Conservation (phyloP, 495 filamentous ascomycete species). For the Halenospora varia region DNA sequence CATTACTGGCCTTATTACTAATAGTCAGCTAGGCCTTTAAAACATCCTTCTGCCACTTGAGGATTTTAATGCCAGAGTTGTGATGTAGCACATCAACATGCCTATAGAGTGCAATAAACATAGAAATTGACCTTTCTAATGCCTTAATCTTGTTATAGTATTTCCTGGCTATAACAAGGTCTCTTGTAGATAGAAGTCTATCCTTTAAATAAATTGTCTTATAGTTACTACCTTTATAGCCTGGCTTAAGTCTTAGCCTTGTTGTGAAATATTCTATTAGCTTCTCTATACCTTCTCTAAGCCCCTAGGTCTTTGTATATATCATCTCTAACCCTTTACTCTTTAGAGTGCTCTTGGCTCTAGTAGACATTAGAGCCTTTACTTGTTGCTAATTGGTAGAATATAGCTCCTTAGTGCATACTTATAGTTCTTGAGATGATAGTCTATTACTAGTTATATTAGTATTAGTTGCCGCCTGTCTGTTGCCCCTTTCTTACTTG, state of each 20-base stretch:
- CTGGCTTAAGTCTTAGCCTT: slow-evolving; percentile 12
- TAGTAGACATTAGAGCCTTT: slow-evolving; percentile 11
- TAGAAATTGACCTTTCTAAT: slow-evolving; percentile 15
- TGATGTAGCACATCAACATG: slow-evolving; percentile 9
- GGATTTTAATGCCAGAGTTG: slow-evolving; percentile 13
- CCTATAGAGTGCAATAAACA: slow-evolving; percentile 19
- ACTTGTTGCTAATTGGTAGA: slow-evolving; percentile 10
- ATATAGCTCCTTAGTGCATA: slow-evolving; percentile 13
- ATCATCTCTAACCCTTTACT: slow-evolving; percentile 14
- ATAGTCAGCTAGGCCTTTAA: too few species aligned
- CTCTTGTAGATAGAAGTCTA: slow-evolving; percentile 17
- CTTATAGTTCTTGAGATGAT: slow-evolving; percentile 15
- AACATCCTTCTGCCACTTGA: slow-evolving; percentile 18
- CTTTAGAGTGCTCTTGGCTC: slow-evolving; percentile 9
- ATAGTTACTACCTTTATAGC: slow-evolving; percentile 14
- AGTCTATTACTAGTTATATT: slow-evolving; percentile 6
- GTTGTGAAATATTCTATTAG: slow-evolving; percentile 6
- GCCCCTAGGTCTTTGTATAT: slow-evolving; percentile 16
- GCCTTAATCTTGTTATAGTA: slow-evolving; percentile 13
- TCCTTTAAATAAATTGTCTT: slow-evolving; percentile 17
- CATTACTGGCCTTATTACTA: too few species aligned
- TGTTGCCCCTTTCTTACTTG: slow-evolving; percentile 14
- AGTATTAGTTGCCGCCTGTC: slow-evolving; percentile 10
- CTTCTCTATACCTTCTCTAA: slow-evolving; percentile 15
- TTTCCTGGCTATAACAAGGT: slow-evolving; percentile 1